Evolutionary conservation across 306 rosid genomes (phyloP), one percentile per base, ranked within the genome.

Genomic region (Parietaria judaica): DNA sequence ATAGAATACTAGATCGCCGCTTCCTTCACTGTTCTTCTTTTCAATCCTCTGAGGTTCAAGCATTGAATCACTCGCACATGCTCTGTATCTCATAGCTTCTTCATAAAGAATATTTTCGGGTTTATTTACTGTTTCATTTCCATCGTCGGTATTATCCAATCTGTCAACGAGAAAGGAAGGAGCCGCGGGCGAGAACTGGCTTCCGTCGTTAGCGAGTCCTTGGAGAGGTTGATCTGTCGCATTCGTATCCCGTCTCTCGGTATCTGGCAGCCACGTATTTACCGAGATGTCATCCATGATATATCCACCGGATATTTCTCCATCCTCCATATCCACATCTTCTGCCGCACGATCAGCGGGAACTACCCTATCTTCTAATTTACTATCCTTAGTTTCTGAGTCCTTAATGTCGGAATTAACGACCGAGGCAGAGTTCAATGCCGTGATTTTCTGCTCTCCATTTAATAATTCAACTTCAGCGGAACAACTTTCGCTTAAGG

Each of bases 241-340:
- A 52, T 68, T 65, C 31, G 54, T 66, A 49, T 65, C 79, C 59
- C 47, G 51, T 56, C 68, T 41, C 43, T 11, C 68, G 41, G 79
- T 51, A 84, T 77, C 80, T 14, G 65, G 74, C 14, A 64, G 68
- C 58, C 73, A 16, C 54, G 45, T 55, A 66, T 76, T 67, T 31
- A 65, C 66, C 36, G 78, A 76, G 56, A 64, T 52, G 16, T 44
- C 81, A 68, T 69, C 66, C 51, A 52, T 62, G 36, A 36, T 61
- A 62, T 58, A 50, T 51, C 79, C 89, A 67, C 79, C 86, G 61
- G 76, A 79, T 60, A 91, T 75, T 78, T 91, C 96, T 63, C 97
- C 97, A 65, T 90, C 97, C 71, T 90, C 97, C 48, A 72, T 6
- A 14, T 69, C 87, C 57, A 23, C 87, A 16, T 66, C 72, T 56